These are phyloP conservation scores for Ceratocystis lukuohia DNA, from an alignment of 2,329 filamentous ascomycete genomes.

Conservation along the genomic window DNA sequence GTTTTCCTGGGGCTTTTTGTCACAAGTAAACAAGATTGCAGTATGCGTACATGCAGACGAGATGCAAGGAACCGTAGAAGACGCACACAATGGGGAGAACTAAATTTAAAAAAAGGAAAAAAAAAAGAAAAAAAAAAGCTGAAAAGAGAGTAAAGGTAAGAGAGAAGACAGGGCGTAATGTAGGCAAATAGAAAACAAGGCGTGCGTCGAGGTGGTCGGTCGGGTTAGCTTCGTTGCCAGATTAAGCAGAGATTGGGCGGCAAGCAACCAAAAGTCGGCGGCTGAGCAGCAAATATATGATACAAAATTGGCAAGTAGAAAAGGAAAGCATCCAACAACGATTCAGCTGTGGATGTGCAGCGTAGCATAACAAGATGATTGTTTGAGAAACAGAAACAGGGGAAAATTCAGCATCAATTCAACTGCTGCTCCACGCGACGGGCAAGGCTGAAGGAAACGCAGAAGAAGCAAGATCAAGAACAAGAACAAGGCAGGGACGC, in stretches of 20 bases:
- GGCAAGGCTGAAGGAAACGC: background rate
- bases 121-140: background rate
- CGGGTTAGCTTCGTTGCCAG: background rate
- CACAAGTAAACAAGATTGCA: background rate
- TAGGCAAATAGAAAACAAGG: background rate
- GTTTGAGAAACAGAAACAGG: background rate
- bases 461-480: background rate
- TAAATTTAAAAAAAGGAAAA: background rate
- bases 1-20: conserved; percentile 7
- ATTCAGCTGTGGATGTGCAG: background rate
- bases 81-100: too few species aligned
- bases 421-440: background rate
- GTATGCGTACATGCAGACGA: background rate
- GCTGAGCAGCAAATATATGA: background rate
- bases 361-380: background rate
- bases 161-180: background rate
- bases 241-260: background rate
- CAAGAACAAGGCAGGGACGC: background rate
- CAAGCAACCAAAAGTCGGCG: background rate
- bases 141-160: background rate
- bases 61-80: background rate
- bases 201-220: background rate
- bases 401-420: background rate
- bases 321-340: too few species aligned
- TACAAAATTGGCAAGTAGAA: background rate